phyloP scores from a whole-genome alignment of 768 basidiomycete genomes.

The Pleurotus ostreatus region DNA sequence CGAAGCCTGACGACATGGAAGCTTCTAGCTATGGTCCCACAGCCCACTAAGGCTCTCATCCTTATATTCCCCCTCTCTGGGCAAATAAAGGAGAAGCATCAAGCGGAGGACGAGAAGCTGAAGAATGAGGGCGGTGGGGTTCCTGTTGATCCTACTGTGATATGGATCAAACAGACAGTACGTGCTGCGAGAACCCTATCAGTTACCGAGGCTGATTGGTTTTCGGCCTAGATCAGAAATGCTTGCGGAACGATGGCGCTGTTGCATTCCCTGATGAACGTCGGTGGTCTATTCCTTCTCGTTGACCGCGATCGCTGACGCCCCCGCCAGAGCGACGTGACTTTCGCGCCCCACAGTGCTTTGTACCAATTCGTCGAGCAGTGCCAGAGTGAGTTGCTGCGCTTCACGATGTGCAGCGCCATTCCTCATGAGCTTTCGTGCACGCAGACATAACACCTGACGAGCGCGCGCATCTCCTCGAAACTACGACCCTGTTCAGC shows the following conservation, averaged over 20 bases:
- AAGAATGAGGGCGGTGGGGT: slow-evolving; percentile 40
- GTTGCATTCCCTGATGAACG: not conserved
- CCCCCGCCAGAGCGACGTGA: slow-evolving; percentile 46
- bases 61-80: slow-evolving; percentile 78
- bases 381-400: slow-evolving; percentile 44
- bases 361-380: slow-evolving; percentile 64
- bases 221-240: slow-evolving; percentile 57
- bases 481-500: slow-evolving; percentile 72
- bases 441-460: slow-evolving; percentile 62
- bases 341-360: slow-evolving; percentile 51
- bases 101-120: slow-evolving; percentile 58
- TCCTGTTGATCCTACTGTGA: slow-evolving; percentile 55
- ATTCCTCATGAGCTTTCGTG: too few species aligned
- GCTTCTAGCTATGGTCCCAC: slow-evolving; percentile 66
- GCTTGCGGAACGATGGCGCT: slow-evolving; percentile 77
- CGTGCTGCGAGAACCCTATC: too few species aligned
- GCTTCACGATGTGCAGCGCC: too few species aligned
- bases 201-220: too few species aligned
- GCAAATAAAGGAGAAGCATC: slow-evolving; percentile 42
- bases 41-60: slow-evolving; percentile 79
- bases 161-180: slow-evolving; percentile 93
- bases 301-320: not conserved
- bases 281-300: slow-evolving; percentile 6
- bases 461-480: slow-evolving; percentile 73
- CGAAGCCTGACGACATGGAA: too few species aligned